Conservation (phyloP, 1,284 basidiomycete species). For the Heimioporus retisporus region DNA sequence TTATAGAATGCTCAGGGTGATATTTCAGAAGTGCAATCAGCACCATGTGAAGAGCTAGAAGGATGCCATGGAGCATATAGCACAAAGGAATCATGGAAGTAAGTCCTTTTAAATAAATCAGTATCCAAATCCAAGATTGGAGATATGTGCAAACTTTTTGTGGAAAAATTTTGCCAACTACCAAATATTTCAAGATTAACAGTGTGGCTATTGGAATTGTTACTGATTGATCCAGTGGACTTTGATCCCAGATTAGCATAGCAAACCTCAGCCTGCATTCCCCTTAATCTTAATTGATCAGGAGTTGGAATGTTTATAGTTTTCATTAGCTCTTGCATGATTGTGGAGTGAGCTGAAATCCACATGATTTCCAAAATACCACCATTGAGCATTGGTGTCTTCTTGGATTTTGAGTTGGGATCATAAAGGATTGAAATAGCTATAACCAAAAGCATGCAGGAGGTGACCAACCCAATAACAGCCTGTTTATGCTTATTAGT, state of each 20-base stretch:
- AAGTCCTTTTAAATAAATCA: not conserved
- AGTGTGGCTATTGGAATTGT: too few relatives aligned
- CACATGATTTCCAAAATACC: slow-evolving; percentile 5
- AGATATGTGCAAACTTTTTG: too few relatives aligned
- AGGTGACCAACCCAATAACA: slow-evolving; percentile 14
- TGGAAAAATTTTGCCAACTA: too few relatives aligned
- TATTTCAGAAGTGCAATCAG: not conserved
- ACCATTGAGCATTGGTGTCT: not conserved
- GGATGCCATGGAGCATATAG: slow-evolving; percentile 8
- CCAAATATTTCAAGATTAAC: not conserved
- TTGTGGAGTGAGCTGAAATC: slow-evolving; percentile 1
- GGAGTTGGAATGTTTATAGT: not conserved
- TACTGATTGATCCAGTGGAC: too few relatives aligned
- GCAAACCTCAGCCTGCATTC: slow-evolving; percentile 9
- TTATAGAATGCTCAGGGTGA: slow-evolving; percentile 14
- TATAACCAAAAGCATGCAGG: slow-evolving; percentile 3
- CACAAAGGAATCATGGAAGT: not conserved
- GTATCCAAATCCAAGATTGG: not conserved
- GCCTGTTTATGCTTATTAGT: not conserved
- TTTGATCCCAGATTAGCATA: not conserved
- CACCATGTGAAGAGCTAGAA: slow-evolving; percentile 10
- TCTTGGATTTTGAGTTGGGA: not conserved
- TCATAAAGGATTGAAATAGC: not conserved
- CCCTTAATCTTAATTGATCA: slow-evolving; percentile 7
- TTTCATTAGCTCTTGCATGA: slow-evolving; percentile 6